Base-by-base conservation (phyloP, 306 rosid species). In the Urtica urens region DNA sequence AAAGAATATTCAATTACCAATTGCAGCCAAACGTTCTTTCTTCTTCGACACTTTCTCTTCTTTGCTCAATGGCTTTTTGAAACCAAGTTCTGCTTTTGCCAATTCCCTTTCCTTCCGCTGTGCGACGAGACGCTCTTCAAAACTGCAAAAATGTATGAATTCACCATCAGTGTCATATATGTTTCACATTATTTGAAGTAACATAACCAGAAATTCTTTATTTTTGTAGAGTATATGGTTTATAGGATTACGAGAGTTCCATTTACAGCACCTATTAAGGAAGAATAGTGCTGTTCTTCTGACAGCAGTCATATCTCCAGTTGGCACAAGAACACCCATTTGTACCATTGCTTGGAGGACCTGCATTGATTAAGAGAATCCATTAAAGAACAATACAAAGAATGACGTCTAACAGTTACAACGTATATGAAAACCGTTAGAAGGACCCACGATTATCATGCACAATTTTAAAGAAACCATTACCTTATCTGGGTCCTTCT, bases 301-400 rank as follows among this genome's bases (percentile, higher is more conserved):
- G 61, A 92, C 96, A 69, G 96, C 94, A 18, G 99, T 85, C 99
- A 92, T 73, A 73, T 92, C 94, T 73, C 99, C 99, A 44, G 99
- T 92, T 28, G 96, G 96, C 78, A 85, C 99, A 71, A 92, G 99
- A 71, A 92, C 96, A 39, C 96, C 99, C 99, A 92, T 92, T 73
- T 78, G 96, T 75, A 85, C 44, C 99, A 92, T 92, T 69, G 99
- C 79, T 55, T 79, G 85, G 66, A 92, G 92, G 69, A 92, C 99
- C 96, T 92, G 78, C 38, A 75, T 38, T 49, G 49, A 29, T 53
- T 26, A 63, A 41, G 21, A 59, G 23, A 59, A 64, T 64, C 56
- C 50, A 40, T 7, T 48, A 43, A 59, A 53, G 63, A 52, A 69
- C 55, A 54, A 57, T 17, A 59, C 51, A 18, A 40, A 10, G 46